phyloP scores from a whole-genome alignment of 1,139 yeast genomes.

The Scheffersomyces parashehatae region DNA sequence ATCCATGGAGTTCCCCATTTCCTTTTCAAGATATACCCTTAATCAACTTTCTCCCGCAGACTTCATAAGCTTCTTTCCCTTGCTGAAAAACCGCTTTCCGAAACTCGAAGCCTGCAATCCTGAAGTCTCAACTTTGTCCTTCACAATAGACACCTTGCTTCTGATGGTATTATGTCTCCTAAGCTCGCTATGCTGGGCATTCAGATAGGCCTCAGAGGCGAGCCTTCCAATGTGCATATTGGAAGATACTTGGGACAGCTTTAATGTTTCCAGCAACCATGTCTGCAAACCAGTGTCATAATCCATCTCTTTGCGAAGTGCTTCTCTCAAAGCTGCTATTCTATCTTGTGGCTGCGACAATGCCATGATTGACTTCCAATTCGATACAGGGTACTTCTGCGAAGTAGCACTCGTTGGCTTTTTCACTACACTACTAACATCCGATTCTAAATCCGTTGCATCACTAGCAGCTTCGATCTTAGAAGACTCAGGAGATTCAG shows the following conservation, averaged over 20 bases:
- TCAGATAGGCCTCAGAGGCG: slow-evolving; percentile 48
- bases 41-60: not conserved
- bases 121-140: slow-evolving; percentile 45
- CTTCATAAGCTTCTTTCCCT: slow-evolving; percentile 44
- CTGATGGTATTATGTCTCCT: slow-evolving; percentile 44
- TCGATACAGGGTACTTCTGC: slow-evolving; percentile 37
- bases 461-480: not conserved
- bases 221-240: slow-evolving; percentile 46
- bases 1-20: no score
- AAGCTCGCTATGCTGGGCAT: slow-evolving; percentile 47
- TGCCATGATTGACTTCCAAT: slow-evolving; percentile 47
- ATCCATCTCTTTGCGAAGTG: slow-evolving; percentile 39
- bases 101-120: slow-evolving; percentile 44
- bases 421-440: slow-evolving; percentile 2
- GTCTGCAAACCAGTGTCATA: slow-evolving; percentile 47
- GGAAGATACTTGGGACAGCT: slow-evolving; percentile 33
- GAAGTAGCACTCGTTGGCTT: slow-evolving; percentile 2
- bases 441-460: not conserved
- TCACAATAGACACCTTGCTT: slow-evolving; percentile 44
- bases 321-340: slow-evolving; percentile 41
- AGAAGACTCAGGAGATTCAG: not conserved
- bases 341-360: slow-evolving; percentile 45
- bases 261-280: slow-evolving; percentile 47
- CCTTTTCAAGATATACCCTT: no score
- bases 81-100: slow-evolving; percentile 43